Base-by-base conservation (phyloP, 495 filamentous ascomycete genomes). In the Lasiosphaeria miniovina region DNA sequence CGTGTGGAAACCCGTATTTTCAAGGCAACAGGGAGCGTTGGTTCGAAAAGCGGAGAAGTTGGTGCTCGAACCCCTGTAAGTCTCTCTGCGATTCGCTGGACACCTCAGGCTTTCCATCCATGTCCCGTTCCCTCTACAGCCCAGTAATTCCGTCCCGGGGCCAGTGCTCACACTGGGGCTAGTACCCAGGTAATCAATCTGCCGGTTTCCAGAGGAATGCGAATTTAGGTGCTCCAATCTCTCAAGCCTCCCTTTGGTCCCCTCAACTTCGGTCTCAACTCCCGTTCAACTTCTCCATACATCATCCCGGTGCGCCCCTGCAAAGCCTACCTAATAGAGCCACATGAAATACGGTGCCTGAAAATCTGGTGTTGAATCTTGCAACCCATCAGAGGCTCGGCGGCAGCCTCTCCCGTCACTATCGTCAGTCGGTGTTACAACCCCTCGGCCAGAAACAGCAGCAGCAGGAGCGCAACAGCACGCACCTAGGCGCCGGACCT, bases 141-240 rank as follows among this genome's bases (percentile, higher is more conserved):
- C 34, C 33, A 24, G 60, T 55, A 61, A 62, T 54, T 50, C 61
- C 24, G 24, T 24, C 24, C 24, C 46, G 38, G 54, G 68, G 65
- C 65, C 67, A 67, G 70, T 71, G 66, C 68, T 69, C 66, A 46
- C 51, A 9, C 51, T 14, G 34, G 35, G 32, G 40, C 32, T 12
- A 66, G 24, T 24, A 24, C 60, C 67, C 12, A 14, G 43, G 12
- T 64, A 68, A 71, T 71, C 71, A 68, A 71, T 71, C 71, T 74
- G 61, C 67, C 67, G 59, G 67, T 74, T 71, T 71, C 69, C 71
- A 70, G 62, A 69, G 71, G 71, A 69, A 73, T 73, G 60, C 31
- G 11, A 10, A 65, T 69, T 65, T 65, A 67, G 66, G 66, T 67
- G 62, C 59, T 63, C 61, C 60, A 57, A 36, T 43, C 36, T 55